Evolutionary conservation across 2,329 filamentous ascomycete species (phyloP).

Genomic region (Lasiodiplodia gonubiensis): DNA sequence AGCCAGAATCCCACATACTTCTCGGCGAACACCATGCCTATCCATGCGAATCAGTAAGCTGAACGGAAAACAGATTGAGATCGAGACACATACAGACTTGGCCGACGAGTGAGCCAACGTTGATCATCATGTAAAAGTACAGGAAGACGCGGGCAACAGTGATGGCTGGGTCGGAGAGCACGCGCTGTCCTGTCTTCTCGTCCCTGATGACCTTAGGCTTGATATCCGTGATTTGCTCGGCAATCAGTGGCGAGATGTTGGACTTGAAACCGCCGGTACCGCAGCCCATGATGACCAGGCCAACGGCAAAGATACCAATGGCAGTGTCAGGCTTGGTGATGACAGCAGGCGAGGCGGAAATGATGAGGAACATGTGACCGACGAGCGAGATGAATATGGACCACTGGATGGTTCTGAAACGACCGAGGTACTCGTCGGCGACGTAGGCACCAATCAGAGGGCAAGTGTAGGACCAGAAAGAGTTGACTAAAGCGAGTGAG

Average conservation of each 20-base stretch:
- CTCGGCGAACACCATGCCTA: slow-evolving; percentile 75
- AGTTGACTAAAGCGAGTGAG: slow-evolving; percentile 40
- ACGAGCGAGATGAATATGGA: slow-evolving; percentile 55
- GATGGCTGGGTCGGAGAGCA: slow-evolving; percentile 72
- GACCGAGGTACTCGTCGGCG: slow-evolving; percentile 64
- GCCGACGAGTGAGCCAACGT: slow-evolving; percentile 66
- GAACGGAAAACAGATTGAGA: neutral
- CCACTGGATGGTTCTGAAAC: slow-evolving; percentile 66
- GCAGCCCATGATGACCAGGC: slow-evolving; percentile 55
- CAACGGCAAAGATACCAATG: slow-evolving; percentile 59
- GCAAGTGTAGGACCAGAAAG: slow-evolving; percentile 49
- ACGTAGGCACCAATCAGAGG: slow-evolving; percentile 61
- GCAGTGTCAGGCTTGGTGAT: slow-evolving; percentile 48
- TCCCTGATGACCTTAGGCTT: slow-evolving; percentile 62
- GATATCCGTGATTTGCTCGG: slow-evolving; percentile 70
- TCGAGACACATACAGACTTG: slow-evolving; percentile 44
- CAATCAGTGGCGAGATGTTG: slow-evolving; percentile 66
- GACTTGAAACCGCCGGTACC: slow-evolving; percentile 56
- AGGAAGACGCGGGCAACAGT: slow-evolving; percentile 72
- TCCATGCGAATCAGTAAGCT: slow-evolving; percentile 32
- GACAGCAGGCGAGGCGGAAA: slow-evolving; percentile 59
- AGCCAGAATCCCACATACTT: slow-evolving; percentile 80
- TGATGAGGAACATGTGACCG: slow-evolving; percentile 61
- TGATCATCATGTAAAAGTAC: slow-evolving; percentile 75
- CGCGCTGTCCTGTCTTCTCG: slow-evolving; percentile 63